A percentile compares a stretch with the other conserved stretches of the same genome.
Conservation (phyloP, 1,284 basidiomycete species). For the Kwoniella shivajii region DNA sequence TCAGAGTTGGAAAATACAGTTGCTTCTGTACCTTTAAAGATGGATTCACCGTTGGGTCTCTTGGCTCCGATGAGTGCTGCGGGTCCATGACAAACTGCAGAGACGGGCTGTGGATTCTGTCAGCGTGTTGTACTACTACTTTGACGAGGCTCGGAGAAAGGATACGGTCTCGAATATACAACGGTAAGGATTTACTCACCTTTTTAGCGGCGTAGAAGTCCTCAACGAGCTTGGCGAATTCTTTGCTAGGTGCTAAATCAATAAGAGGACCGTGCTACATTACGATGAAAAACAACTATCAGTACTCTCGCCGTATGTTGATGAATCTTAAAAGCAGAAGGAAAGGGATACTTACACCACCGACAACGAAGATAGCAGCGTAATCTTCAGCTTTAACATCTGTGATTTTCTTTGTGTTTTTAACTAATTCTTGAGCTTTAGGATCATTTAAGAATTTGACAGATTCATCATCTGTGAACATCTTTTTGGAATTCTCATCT, state of each 20-base stretch:
- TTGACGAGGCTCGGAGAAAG: no score
- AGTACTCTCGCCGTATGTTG: neutral
- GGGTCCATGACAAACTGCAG: constrained; percentile 75
- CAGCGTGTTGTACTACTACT: neutral
- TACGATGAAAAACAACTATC: neutral
- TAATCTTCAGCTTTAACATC: constrained; percentile 66
- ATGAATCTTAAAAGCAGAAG: constrained; percentile 6
- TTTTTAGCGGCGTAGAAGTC: constrained; percentile 66
- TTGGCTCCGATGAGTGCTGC: constrained; percentile 62
- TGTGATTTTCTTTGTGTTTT: constrained; percentile 63
- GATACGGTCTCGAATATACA: neutral
- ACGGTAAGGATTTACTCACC: constrained; percentile 22
- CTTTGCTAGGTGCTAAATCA: constrained; percentile 64
- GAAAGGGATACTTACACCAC: constrained; percentile 56
- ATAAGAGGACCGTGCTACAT: constrained; percentile 67
- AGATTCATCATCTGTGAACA: constrained; percentile 63
- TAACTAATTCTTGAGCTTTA: constrained; percentile 64
- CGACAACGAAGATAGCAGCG: constrained; percentile 74
- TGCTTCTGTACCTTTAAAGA: constrained; percentile 64
- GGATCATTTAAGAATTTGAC: constrained; percentile 66
- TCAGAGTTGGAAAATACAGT: constrained; percentile 75
- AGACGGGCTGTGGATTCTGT: constrained; percentile 21
- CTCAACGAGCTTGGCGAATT: constrained; percentile 64
- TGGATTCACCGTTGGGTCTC: constrained; percentile 63
- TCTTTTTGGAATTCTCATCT: constrained; percentile 58